These are phyloP conservation scores for Vitis hybrid DNA, from an alignment of 177 flowering plant species.

Conservation along the genomic window DNA sequence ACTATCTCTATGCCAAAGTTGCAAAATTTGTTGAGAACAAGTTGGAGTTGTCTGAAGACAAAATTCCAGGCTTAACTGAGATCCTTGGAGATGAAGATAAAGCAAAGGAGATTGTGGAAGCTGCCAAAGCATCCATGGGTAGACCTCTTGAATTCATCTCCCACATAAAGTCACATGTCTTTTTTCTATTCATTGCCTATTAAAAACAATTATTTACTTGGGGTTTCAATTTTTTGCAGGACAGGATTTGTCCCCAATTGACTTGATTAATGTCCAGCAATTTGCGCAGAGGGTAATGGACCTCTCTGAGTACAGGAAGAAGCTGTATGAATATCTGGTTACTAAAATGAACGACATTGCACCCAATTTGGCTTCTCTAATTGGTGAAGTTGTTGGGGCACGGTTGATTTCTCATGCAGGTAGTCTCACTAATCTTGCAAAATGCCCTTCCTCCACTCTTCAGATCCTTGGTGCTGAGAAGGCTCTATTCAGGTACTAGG, in stretches of 20 bases:
- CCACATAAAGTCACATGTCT: background rate
- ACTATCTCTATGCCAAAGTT: constrained; percentile 87
- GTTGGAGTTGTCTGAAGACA: constrained; percentile 70
- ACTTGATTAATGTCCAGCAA: constrained; percentile 85
- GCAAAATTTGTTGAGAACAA: constrained; percentile 74
- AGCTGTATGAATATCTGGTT: constrained; percentile 82
- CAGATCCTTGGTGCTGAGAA: constrained; percentile 99
- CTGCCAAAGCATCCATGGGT: constrained; percentile 99
- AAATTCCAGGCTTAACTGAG: constrained; percentile 72
- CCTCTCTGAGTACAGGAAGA: constrained; percentile 84
- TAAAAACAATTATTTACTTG: background rate
- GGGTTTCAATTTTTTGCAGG: constrained; percentile 46
- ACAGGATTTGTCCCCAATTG: constrained; percentile 85
- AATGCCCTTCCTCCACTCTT: constrained; percentile 97
- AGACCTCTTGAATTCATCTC: constrained; percentile 8
- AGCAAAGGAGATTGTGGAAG: constrained; percentile 90
- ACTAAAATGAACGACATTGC: constrained; percentile 97
- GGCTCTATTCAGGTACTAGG: constrained; percentile 83
- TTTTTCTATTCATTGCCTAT: background rate
- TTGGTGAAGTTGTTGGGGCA: constrained; percentile 98
- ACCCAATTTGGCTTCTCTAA: constrained; percentile 94
- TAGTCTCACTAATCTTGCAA: constrained; percentile 94
- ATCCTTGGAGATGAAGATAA: constrained; percentile 94
- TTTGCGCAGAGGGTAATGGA: constrained; percentile 95
- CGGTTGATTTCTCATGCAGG: constrained; percentile 99